Evolutionary conservation across 495 filamentous ascomycete genomes (phyloP).

Genomic region (Annulohypoxylon maeteangense): DNA sequence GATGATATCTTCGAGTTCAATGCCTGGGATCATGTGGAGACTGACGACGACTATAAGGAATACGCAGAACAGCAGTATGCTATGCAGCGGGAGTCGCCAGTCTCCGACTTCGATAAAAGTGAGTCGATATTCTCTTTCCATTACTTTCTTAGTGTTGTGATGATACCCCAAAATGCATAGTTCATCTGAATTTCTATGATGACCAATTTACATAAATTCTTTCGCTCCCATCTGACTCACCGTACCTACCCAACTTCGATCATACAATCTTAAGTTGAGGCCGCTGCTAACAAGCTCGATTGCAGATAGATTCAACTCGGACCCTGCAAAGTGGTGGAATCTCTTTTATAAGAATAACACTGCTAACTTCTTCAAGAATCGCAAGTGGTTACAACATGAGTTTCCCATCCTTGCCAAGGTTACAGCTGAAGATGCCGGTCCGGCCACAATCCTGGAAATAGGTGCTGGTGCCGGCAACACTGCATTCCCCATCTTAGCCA

Average conservation of each 20-base stretch:
- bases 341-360: constrained; percentile 96
- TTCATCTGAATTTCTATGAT: constrained; percentile 68
- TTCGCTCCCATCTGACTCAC: constrained; percentile 72
- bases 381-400: constrained; percentile 95
- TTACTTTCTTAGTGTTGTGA: constrained; percentile 53
- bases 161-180: constrained; percentile 70
- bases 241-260: constrained; percentile 20
- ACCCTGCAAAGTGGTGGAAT: constrained; percentile 97
- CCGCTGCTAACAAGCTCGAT: constrained; percentile 47
- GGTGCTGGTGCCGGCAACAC: constrained; percentile 97
- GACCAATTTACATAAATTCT: constrained; percentile 64
- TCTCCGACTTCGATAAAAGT: constrained; percentile 86
- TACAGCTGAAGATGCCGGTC: constrained; percentile 69
- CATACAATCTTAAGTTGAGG: constrained; percentile 1
- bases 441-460: constrained; percentile 80
- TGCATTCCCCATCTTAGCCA: constrained; percentile 84
- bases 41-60: constrained; percentile 82
- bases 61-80: constrained; percentile 83
- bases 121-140: constrained; percentile 45
- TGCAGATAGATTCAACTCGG: constrained; percentile 79
- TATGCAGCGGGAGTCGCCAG: constrained; percentile 82
- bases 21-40: constrained; percentile 96
- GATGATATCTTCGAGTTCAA: constrained; percentile 96
- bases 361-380: constrained; percentile 97
- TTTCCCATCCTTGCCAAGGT: constrained; percentile 84